Conservation (phyloP, 768 basidiomycete genomes). For the Pulveroboletus sp. region DNA sequence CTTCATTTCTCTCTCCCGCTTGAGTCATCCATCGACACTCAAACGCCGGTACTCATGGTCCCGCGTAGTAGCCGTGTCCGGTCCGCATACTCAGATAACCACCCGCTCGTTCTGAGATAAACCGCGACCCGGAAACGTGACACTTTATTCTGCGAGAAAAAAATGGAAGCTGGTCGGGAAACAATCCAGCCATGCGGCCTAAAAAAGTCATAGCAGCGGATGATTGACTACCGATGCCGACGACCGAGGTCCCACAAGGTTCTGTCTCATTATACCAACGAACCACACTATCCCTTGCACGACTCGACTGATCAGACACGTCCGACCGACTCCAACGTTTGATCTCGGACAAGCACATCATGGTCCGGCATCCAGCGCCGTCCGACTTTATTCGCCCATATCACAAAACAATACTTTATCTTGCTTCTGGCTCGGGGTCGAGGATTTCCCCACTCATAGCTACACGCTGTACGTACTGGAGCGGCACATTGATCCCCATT, state of each 20-base stretch:
- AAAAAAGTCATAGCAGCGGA: background rate
- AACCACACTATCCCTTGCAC: too few species aligned
- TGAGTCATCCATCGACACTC: background rate
- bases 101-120: background rate
- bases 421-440: background rate
- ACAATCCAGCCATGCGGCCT: background rate
- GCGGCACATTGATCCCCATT: too few species aligned
- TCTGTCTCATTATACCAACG: too few species aligned
- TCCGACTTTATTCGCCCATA: background rate
- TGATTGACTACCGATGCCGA: too few species aligned
- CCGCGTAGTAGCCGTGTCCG: background rate
- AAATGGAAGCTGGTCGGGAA: background rate
- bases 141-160: background rate
- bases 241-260: too few species aligned
- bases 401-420: background rate
- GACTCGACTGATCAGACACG: too few species aligned
- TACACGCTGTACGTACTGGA: too few species aligned
- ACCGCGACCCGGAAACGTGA: background rate
- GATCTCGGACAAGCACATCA: too few species aligned
- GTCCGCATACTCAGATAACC: background rate
- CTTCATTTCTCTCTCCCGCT: background rate
- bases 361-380: background rate
- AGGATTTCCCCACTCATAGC: background rate
- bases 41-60: background rate
- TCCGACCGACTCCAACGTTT: too few species aligned